A percentile compares a stretch with the other conserved stretches of the same genome.
These are phyloP conservation scores for Pythium coloratum DNA, from an alignment of 352 stramenopile species.

Conservation along the genomic window DNA sequence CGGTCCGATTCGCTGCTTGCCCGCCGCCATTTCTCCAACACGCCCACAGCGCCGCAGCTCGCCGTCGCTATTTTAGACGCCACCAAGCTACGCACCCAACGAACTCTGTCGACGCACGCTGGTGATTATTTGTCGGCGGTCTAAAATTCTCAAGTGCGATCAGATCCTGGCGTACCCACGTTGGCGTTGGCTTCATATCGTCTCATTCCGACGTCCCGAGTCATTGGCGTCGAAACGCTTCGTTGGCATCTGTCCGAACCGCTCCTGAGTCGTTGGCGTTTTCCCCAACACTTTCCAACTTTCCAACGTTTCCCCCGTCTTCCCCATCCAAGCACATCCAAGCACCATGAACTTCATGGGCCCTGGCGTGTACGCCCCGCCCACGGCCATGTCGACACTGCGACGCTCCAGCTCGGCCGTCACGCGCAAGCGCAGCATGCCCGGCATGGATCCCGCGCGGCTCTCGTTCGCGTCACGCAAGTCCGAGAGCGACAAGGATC, in stretches of 20 bases:
- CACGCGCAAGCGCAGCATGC: conserved; percentile 25
- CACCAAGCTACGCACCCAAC: neutral
- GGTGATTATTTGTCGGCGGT: neutral
- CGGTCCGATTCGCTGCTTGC: too few relatives aligned
- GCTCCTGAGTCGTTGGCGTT: neutral
- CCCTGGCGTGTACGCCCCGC: conserved; percentile 17
- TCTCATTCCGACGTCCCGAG: neutral
- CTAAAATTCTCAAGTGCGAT: conserved; percentile 3
- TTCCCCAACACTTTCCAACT: conserved; percentile 1
- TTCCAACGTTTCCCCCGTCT: neutral
- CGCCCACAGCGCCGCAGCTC: neutral
- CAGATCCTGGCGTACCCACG: conserved; percentile 7
- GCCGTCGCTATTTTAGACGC: conserved; percentile 1
- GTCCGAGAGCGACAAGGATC: conserved; percentile 34
- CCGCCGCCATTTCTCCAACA: neutral
- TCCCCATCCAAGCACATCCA: neutral
- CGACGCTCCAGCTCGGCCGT: conserved; percentile 10
- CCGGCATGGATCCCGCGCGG: conserved; percentile 2
- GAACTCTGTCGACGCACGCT: neutral
- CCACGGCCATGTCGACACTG: conserved; percentile 6
- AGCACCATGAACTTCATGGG: conserved; percentile 22
- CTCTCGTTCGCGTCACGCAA: conserved; percentile 24
- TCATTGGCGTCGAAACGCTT: neutral
- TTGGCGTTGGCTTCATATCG: neutral
- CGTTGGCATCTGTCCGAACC: neutral